Evolutionary conservation across 2,329 filamentous ascomycete species (phyloP), one percentile per base, ranked within the genome.

Genomic region (Aspergillus udagawae): DNA sequence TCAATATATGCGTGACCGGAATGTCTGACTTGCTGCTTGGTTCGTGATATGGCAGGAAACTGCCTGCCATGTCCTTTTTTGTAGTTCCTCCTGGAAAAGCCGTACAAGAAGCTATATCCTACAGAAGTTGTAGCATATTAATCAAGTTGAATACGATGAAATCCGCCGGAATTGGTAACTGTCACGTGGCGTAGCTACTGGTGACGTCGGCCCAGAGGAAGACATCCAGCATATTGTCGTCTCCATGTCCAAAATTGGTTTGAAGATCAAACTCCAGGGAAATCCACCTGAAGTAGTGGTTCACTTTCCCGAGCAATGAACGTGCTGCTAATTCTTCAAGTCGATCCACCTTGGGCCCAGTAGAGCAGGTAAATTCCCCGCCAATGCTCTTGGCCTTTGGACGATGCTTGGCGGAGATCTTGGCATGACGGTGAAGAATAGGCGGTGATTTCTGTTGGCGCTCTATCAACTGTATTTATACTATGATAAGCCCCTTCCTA

Each of bases 11-110:
- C 55, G 20, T 38, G 29, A 35, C 12, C 23, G 27, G 14, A 3
- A 53, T 35, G 4, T 21, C 2, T 10, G 51, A 69, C 69, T 51
- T 60, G 75, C 73, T 72, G 55, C 65, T 63, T 12, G 74, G 75
- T 57, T 77, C 74, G 63, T 75, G 72, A 56, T 77, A 78, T 52
- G 71, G 65, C 4, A 76, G 67, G 57, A 76, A 77, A 21, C 70
- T 56, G 38, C 55, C 55, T 10, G 58, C 58, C 57, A 63, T 61
- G n/a, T 21, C 41, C 41, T 7, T 42, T 44, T 44, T 3, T 44
- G 1, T 44, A 10, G 0, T 44, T 44, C 8, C 2, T 44, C 41
- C 10, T 12, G n/a, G 2, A 44, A 9, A 23, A 44, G 3, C 20
- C 1, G 41, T 20, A 9, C 4, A 4, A 44, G 20, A 20, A 44